Conservation (phyloP, 345 rosid genomes). For the Trapa bicornis region DNA sequence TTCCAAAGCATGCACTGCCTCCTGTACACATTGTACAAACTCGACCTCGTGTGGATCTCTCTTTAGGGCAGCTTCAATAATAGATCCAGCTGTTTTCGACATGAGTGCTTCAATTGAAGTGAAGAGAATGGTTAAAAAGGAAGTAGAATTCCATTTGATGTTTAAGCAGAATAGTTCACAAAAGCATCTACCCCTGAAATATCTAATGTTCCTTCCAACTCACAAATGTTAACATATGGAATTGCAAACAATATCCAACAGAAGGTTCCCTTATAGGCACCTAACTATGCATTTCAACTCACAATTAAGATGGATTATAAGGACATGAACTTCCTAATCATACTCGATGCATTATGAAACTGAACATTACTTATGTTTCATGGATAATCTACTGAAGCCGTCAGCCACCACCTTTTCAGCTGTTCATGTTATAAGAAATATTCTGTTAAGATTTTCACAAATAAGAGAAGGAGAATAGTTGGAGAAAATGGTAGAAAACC, state of each 20-base stretch:
- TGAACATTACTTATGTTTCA: background rate
- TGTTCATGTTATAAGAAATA: background rate
- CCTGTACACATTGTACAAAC: slow-evolving; percentile 90
- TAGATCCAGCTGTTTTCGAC: slow-evolving; percentile 99
- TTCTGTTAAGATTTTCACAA: background rate
- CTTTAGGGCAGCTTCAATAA: slow-evolving; percentile 72
- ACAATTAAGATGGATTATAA: background rate
- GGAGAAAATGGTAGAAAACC: background rate
- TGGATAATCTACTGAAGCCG: background rate
- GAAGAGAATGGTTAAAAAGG: background rate
- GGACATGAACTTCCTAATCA: background rate
- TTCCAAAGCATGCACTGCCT: slow-evolving; percentile 91
- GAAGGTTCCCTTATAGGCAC: background rate
- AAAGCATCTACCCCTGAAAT: background rate
- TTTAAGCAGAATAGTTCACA: background rate
- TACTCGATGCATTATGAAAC: background rate
- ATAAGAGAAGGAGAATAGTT: background rate
- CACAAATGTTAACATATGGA: background rate
- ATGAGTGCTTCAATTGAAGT: slow-evolving; percentile 67
- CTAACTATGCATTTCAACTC: background rate
- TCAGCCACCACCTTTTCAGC: background rate
- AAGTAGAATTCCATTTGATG: background rate
- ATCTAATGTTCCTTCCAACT: background rate
- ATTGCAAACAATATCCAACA: background rate
- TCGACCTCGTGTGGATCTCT: slow-evolving; percentile 96